A percentile compares a stretch with the other conserved stretches of the same genome.
phyloP scores from a whole-genome alignment of 2,329 filamentous ascomycete species.

The Cercospora canescens region DNA sequence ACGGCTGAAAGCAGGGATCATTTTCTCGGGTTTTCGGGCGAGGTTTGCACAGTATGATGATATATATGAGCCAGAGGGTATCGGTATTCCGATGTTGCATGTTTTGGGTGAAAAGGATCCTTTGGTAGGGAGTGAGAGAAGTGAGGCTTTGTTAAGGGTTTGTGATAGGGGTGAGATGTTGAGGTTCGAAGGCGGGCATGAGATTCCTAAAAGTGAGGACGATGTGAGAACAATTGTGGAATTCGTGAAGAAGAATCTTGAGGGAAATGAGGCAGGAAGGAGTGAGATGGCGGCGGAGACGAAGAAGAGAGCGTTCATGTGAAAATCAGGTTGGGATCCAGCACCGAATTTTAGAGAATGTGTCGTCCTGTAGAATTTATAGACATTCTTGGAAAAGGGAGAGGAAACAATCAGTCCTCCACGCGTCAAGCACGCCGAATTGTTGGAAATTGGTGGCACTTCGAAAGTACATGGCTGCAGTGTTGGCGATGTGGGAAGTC shows the following conservation, averaged over 20 bases:
- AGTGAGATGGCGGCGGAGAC: not conserved
- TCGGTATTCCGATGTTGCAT: slow-evolving; percentile 24
- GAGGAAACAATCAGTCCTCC: not conserved
- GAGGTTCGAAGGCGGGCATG: slow-evolving; percentile 22
- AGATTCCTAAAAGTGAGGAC: slow-evolving; percentile 24
- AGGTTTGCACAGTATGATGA: slow-evolving; percentile 23
- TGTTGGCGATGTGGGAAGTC: not conserved
- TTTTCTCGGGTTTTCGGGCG: slow-evolving; percentile 25
- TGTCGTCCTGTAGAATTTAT: not conserved
- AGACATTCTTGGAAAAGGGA: not conserved
- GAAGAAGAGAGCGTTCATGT: not conserved
- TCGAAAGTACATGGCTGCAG: not conserved
- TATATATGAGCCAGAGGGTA: slow-evolving; percentile 21
- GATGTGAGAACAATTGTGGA: slow-evolving; percentile 19
- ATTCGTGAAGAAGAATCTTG: slow-evolving; percentile 17
- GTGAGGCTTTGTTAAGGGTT: slow-evolving; percentile 22
- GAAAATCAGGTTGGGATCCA: not conserved
- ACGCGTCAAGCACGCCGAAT: not conserved
- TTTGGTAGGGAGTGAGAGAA: slow-evolving; percentile 23
- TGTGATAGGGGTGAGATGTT: slow-evolving; percentile 16
- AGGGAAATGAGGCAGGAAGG: not conserved
- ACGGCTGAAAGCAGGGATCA: slow-evolving; percentile 18
- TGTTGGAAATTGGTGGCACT: not conserved
- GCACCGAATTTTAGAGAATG: not conserved
- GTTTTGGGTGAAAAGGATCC: slow-evolving; percentile 24